These are phyloP conservation scores for Cyclostephanos invisitatus DNA, from an alignment of 108 stramenopile species.

Conservation along the genomic window DNA sequence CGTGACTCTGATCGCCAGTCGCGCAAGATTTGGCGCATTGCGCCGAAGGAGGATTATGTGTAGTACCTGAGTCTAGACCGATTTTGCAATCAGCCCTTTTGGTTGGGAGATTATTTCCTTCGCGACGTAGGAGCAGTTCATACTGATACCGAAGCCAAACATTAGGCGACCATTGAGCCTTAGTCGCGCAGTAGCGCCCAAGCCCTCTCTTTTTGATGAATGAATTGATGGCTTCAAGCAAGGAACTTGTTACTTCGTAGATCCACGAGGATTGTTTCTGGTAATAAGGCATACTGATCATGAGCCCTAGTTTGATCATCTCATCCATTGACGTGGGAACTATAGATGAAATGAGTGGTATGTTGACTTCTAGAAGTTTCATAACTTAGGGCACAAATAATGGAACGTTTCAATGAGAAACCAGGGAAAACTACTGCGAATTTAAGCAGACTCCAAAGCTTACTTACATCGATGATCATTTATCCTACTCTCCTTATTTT, in stretches of 20 bases:
- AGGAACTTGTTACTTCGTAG: not conserved
- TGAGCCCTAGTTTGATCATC: not conserved
- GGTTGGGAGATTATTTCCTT: not conserved
- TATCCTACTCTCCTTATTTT: not conserved
- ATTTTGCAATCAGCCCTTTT: not conserved
- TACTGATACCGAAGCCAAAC: not conserved
- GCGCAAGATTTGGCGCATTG: not conserved
- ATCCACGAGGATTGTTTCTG: not conserved
- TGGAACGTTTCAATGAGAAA: not conserved
- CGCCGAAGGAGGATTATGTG: not conserved
- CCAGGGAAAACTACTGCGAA: not conserved
- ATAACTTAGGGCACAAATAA: not conserved
- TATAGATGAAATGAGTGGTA: not conserved
- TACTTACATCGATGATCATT: not conserved
- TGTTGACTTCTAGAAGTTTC: not conserved
- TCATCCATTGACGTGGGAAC: not conserved
- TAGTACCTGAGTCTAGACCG: not conserved
- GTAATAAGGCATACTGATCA: not conserved
- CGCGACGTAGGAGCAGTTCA: not conserved
- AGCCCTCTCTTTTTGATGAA: not conserved
- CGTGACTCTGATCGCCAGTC: not conserved
- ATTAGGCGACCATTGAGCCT: no score
- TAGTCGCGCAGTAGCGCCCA: not conserved
- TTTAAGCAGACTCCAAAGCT: not conserved
- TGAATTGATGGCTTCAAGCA: not conserved